Evolutionary conservation across 495 filamentous ascomycete species (phyloP), one percentile per base, ranked within the genome.

Genomic region (Sabuloglossum arenarium): DNA sequence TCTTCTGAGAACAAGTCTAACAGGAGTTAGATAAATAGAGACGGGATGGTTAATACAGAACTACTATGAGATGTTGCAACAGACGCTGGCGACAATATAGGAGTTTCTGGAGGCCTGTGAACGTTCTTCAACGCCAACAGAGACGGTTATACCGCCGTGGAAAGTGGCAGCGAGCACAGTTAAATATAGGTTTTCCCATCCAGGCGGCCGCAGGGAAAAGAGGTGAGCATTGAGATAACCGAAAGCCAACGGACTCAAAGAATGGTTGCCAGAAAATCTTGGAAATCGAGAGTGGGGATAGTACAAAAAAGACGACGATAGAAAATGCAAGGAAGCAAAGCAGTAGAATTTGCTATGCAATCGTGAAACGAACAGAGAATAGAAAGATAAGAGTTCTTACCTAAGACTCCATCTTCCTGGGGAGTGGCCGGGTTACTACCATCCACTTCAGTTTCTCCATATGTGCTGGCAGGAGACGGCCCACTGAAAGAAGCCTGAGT

Each of bases 401-500:
- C 54, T 24, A 39, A 10, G n/a, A 25, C 3, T 14, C 42, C 31
- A 21, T 23, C 24, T 23, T 56, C 39, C 27, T 49, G 16, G 34
- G 66, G 67, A 56, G 67, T 69, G 23, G 58, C 60, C 42, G 67
- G 66, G 34, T 60, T 49, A 28, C 61, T 66, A 47, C 59, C 64
- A 24, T 60, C 66, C 21, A 60, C 61, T 47, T 47, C 54, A 25
- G 63, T 66, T 14, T 60, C 65, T 32, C 66, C 66, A 60, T 67
- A 65, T 10, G 66, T 69, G 60, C 66, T 68, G n/a, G 66, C 66
- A 45, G 67, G 67, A 31, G 67, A 69, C 31, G 63, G 66, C 58
- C 66, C 61, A n/a, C 58, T 54, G 12, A 62, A 45, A 25, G 61
- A 64, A 9, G 53, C 29, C n/a, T 37, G 53, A 31, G n/a, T 29